Evolutionary conservation across 164 flowering plant species (phyloP).

Genomic region (Tetrastigma voinierianum): DNA sequence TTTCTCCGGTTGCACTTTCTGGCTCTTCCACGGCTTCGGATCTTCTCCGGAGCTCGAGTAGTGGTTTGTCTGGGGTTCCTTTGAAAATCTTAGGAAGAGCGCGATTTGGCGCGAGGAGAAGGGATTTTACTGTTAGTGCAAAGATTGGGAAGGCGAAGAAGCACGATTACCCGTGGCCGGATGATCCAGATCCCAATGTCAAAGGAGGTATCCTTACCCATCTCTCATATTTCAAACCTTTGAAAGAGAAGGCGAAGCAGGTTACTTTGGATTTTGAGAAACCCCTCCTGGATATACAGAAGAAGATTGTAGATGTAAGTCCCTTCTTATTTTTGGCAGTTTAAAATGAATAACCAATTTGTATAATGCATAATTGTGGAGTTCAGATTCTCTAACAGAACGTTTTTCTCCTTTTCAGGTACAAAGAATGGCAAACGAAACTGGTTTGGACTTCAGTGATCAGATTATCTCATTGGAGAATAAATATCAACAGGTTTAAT

Average conservation of each 20-base stretch:
- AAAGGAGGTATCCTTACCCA: constrained; percentile 70
- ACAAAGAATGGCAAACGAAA: constrained; percentile 83
- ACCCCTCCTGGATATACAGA: constrained; percentile 78
- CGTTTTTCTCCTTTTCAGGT: constrained; percentile 43
- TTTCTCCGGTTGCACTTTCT: constrained; percentile 34
- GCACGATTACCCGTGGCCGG: constrained; percentile 82
- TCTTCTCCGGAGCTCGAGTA: constrained; percentile 57
- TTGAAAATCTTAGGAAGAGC: constrained; percentile 35
- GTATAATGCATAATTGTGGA: not conserved
- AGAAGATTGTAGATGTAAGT: constrained; percentile 75
- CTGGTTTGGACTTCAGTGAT: constrained; percentile 89
- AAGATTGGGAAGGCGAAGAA: constrained; percentile 74
- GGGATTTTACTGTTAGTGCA: constrained; percentile 39
- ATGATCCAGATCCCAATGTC: constrained; percentile 72
- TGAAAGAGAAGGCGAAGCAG: constrained; percentile 78
- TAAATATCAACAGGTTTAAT: constrained; percentile 76
- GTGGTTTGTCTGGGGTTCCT: constrained; percentile 44
- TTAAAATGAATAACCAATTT: not conserved
- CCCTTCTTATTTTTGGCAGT: not conserved
- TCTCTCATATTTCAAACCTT: constrained; percentile 83
- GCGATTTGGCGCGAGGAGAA: constrained; percentile 30
- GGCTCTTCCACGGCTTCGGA: constrained; percentile 62
- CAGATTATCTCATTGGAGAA: constrained; percentile 71
- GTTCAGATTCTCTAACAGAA: no score
- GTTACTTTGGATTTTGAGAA: constrained; percentile 85